Evolutionary conservation across 345 rosid genomes (phyloP).

Genomic region (Turnera subulata): DNA sequence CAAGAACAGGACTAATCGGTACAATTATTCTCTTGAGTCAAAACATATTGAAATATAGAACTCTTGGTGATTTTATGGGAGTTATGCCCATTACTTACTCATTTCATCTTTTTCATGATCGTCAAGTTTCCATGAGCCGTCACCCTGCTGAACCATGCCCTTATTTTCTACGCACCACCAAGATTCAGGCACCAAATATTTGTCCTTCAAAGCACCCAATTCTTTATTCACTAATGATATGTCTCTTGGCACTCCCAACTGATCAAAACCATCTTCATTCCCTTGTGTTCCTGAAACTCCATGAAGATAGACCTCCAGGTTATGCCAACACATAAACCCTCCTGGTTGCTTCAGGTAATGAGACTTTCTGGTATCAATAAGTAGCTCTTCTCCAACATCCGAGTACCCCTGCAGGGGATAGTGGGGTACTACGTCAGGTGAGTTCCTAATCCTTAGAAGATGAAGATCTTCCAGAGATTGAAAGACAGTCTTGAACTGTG

Average conservation of each 20-base stretch:
- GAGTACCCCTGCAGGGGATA: slow-evolving; percentile 8
- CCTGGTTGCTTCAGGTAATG: slow-evolving; percentile 12
- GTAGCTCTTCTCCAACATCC: slow-evolving; percentile 10
- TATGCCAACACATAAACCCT: slow-evolving; percentile 5
- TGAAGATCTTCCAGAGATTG: neutral
- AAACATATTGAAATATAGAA: no score
- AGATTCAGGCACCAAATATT: slow-evolving; percentile 37
- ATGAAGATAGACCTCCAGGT: slow-evolving; percentile 16
- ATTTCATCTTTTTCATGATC: slow-evolving; percentile 24
- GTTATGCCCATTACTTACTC: no score
- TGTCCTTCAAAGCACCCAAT: slow-evolving; percentile 27
- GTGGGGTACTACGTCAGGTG: slow-evolving; percentile 6
- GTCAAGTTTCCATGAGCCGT: slow-evolving; percentile 48
- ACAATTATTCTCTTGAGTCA: no score
- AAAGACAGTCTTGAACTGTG: slow-evolving; percentile 4
- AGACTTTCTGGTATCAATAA: slow-evolving; percentile 4
- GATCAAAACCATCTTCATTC: neutral
- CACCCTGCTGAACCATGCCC: slow-evolving; percentile 51
- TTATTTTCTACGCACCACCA: slow-evolving; percentile 51
- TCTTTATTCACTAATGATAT: slow-evolving; percentile 6
- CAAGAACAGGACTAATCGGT: no score
- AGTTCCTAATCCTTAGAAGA: neutral
- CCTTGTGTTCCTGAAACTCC: slow-evolving; percentile 21
- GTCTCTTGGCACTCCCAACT: slow-evolving; percentile 4
- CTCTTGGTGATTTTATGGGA: no score